phyloP scores from a whole-genome alignment of 805 yeast species.

The Ogataea paraovalis region DNA sequence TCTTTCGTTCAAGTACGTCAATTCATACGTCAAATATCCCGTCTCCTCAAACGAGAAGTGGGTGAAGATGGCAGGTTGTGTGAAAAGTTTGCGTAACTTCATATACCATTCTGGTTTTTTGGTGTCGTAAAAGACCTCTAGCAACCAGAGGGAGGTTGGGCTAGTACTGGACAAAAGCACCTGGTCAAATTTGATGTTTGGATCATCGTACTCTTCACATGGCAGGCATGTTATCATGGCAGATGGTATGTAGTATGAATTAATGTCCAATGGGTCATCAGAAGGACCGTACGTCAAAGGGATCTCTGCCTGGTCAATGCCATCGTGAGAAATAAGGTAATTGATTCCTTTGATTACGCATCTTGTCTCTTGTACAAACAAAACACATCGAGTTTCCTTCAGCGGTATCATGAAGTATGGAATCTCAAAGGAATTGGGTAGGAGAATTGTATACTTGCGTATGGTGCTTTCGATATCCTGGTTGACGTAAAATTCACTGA shows the following conservation, averaged over 20 bases:
- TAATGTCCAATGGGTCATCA: conserved; percentile 7
- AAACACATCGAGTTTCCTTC: conserved; percentile 19
- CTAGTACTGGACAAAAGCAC: conserved; percentile 23
- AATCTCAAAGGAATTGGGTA: conserved; percentile 25
- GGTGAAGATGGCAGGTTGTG: conserved; percentile 18
- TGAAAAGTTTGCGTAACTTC: conserved; percentile 17
- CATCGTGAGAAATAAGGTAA: conserved; percentile 26
- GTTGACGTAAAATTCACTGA: conserved; percentile 21
- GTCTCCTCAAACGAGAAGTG: conserved; percentile 24
- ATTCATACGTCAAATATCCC: conserved; percentile 9
- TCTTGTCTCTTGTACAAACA: conserved; percentile 24
- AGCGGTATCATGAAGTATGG: conserved; percentile 28
- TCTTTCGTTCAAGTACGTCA: conserved; percentile 23
- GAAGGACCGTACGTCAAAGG: conserved; percentile 7
- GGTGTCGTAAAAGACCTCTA: conserved; percentile 24
- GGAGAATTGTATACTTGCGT: conserved; percentile 18
- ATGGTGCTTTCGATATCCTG: conserved; percentile 10
- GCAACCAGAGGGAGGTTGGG: conserved; percentile 17
- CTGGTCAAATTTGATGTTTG: conserved; percentile 23
- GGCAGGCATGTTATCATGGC: conserved; percentile 14
- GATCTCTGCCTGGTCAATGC: conserved; percentile 19
- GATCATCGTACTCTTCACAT: conserved; percentile 16
- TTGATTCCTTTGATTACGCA: conserved; percentile 23
- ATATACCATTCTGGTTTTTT: conserved; percentile 16
- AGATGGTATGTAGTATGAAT: conserved; percentile 25